Evolutionary conservation across 306 rosid genomes (phyloP).

Genomic region (Vigna hirtella): DNA sequence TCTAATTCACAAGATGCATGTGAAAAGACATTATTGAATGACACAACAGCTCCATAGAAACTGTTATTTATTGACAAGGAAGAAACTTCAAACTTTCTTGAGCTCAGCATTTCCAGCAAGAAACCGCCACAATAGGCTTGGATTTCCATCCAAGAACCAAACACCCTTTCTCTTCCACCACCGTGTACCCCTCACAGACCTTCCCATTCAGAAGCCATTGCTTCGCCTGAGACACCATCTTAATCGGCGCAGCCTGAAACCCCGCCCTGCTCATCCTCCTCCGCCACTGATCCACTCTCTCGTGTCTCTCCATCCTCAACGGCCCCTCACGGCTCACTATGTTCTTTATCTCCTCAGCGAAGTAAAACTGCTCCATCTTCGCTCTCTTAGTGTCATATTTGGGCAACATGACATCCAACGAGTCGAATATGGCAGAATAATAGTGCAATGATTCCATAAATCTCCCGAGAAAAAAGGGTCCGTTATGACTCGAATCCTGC

Average conservation of each 20-base stretch:
- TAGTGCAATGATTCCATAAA: conserved; percentile 90
- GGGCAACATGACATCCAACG: conserved; percentile 78
- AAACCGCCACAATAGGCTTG: conserved; percentile 86
- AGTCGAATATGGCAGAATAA: conserved; percentile 91
- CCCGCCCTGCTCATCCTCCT: conserved; percentile 93
- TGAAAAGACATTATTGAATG: conserved; percentile 15
- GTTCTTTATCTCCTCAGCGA: conserved; percentile 92
- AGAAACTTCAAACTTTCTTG: background rate
- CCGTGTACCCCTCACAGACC: conserved; percentile 67
- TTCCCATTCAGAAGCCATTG: conserved; percentile 73
- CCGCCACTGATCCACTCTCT: conserved; percentile 87
- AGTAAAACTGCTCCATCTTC: conserved; percentile 88
- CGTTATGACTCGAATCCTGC: conserved; percentile 92
- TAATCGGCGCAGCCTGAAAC: conserved; percentile 71
- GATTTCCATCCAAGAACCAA: conserved; percentile 93
- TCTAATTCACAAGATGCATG: conserved; percentile 12
- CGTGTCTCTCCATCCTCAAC: conserved; percentile 89
- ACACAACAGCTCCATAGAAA: conserved; percentile 24
- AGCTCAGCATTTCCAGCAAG: conserved; percentile 87
- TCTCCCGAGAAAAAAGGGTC: conserved; percentile 93
- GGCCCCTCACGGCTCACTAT: conserved; percentile 94
- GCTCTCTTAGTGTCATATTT: conserved; percentile 84
- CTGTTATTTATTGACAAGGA: conserved; percentile 49
- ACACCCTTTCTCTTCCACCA: conserved; percentile 89
- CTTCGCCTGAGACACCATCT: conserved; percentile 70